Conservation (phyloP, 441 rosid genomes). For the Populus tomentosa region DNA sequence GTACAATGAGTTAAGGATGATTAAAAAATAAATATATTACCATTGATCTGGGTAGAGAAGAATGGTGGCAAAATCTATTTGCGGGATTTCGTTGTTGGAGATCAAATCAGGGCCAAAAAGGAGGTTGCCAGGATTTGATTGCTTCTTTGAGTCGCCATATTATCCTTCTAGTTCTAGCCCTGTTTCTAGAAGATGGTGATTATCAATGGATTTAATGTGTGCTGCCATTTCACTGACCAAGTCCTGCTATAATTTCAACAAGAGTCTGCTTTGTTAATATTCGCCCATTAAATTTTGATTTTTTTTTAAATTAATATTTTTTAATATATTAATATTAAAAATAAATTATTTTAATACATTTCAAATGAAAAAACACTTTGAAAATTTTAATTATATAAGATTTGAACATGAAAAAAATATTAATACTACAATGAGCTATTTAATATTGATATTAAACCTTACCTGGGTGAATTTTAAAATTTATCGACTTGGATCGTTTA, state of each 20-base stretch:
- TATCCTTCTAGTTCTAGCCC: constrained; percentile 58
- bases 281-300: neutral
- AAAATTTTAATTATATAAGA: too few relatives aligned
- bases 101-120: constrained; percentile 59
- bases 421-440: too few relatives aligned
- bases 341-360: too few relatives aligned
- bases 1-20: neutral
- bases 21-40: constrained; percentile 8
- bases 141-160: constrained; percentile 53
- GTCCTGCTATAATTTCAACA: constrained; percentile 23
- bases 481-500: too few relatives aligned
- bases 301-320: too few relatives aligned
- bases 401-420: too few relatives aligned
- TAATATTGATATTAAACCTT: too few relatives aligned
- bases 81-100: constrained; percentile 42
- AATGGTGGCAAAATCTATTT: constrained; percentile 50
- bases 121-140: constrained; percentile 30
- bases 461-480: too few relatives aligned
- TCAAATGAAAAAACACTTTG: too few relatives aligned
- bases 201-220: constrained; percentile 54
- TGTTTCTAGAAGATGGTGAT: constrained; percentile 49
- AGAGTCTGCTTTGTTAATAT: neutral
- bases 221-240: constrained; percentile 64
- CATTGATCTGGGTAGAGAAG: constrained; percentile 71
- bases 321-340: too few relatives aligned